phyloP scores from a whole-genome alignment of 148 eudicot species.

The Nepenthes gracilis region DNA sequence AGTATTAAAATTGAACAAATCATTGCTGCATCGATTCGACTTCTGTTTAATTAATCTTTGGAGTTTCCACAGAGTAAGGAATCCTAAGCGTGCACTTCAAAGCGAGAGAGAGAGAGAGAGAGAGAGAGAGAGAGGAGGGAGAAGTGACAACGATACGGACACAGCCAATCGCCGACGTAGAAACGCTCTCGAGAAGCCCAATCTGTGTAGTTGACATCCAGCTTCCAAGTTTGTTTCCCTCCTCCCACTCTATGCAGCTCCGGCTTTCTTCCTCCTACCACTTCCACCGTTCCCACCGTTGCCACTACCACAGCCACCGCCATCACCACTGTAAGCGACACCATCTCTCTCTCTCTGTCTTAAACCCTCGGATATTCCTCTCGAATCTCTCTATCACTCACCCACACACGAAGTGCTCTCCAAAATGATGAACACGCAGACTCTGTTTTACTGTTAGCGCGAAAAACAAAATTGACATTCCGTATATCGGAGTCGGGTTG shows the following conservation, averaged over 20 bases:
- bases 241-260: not conserved
- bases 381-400: too few relatives aligned
- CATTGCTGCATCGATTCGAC: too few relatives aligned
- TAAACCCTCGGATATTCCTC: too few relatives aligned
- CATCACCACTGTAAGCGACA: not conserved
- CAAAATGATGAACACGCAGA: too few relatives aligned
- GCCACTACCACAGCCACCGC: not conserved
- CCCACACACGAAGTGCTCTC: too few relatives aligned
- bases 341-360: not conserved
- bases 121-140: not conserved
- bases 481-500: too few relatives aligned
- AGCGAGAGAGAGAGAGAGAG: not conserved
- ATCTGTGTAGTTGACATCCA: not conserved
- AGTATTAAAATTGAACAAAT: too few relatives aligned
- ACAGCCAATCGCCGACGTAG: conserved; percentile 1
- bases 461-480: too few relatives aligned
- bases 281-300: not conserved
- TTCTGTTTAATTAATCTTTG: too few relatives aligned
- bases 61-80: too few relatives aligned
- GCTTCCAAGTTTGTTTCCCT: not conserved
- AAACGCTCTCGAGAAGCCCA: not conserved
- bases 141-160: not conserved
- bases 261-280: not conserved
- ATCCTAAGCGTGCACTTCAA: too few relatives aligned
- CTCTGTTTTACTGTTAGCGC: too few relatives aligned